Percentiles rank a stretch among this genome's conserved stretches.
Conservation (phyloP, 768 basidiomycete genomes). For the Lactarius akahatsu region DNA sequence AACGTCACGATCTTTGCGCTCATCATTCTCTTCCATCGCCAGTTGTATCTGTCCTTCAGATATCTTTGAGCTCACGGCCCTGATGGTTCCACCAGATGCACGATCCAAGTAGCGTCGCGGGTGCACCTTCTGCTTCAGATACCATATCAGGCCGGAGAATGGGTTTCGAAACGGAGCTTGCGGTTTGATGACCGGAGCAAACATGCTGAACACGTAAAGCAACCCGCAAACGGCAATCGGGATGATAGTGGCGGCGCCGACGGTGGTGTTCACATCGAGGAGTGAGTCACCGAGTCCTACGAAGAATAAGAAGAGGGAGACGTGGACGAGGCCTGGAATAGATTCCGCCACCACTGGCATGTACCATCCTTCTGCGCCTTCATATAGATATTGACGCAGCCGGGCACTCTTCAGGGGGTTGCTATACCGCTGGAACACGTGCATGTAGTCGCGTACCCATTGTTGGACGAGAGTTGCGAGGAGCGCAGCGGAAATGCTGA, state of each 20-base stretch:
- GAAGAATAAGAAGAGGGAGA: conserved; percentile 51
- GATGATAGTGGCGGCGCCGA: conserved; percentile 9
- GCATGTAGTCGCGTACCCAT: conserved; percentile 35
- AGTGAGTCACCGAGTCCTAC: conserved; percentile 48
- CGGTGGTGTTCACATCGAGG: conserved; percentile 30
- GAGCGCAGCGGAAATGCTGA: too few species aligned
- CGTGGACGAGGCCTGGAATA: conserved; percentile 49
- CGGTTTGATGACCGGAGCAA: conserved; percentile 8
- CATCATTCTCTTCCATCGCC: conserved; percentile 1
- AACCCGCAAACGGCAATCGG: conserved; percentile 15
- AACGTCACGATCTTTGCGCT: conserved; percentile 4
- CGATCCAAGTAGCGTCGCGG: not conserved
- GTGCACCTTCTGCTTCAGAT: conserved; percentile 7
- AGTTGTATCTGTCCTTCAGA: not conserved
- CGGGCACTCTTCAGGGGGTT: conserved; percentile 38
- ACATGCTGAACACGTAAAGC: conserved; percentile 18
- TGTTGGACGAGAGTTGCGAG: too few species aligned
- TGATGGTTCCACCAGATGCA: not conserved
- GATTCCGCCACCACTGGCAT: conserved; percentile 43
- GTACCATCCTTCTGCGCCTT: conserved; percentile 42
- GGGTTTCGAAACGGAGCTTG: conserved; percentile 19
- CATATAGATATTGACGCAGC: conserved; percentile 40
- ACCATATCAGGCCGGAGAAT: conserved; percentile 15
- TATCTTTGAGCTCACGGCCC: not conserved
- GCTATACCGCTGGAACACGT: conserved; percentile 34